Conservation (phyloP, 1,139 yeast species). For the Suhomyces atakaporum region DNA sequence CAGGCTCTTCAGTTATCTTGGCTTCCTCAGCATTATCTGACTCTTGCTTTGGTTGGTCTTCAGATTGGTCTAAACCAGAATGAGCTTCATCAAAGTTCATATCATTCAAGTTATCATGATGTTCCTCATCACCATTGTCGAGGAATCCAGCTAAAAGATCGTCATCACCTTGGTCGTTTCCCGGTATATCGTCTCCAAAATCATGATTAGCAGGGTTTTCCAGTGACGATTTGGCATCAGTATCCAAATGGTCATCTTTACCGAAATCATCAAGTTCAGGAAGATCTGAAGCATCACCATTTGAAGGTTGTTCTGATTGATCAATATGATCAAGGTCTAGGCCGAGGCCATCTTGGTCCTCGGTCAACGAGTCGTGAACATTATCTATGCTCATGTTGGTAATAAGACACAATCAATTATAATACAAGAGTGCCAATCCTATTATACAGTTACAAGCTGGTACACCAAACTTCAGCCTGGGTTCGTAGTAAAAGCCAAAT, state of each 20-base stretch:
- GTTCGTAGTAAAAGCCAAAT: conserved; percentile 2
- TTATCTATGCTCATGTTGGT: conserved; percentile 8
- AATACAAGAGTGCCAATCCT: conserved; percentile 9
- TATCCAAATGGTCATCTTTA: neutral
- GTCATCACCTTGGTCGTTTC: conserved; percentile 2
- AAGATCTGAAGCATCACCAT: conserved; percentile 2
- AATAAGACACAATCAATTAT: conserved; percentile 4
- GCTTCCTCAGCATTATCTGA: neutral
- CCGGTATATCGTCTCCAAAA: conserved; percentile 6
- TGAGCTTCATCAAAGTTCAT: conserved; percentile 4
- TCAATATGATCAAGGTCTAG: conserved; percentile 7
- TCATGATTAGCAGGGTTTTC: conserved; percentile 2
- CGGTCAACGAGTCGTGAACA: conserved; percentile 5
- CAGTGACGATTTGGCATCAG: neutral
- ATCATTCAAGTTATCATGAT: conserved; percentile 3
- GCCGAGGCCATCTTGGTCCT: conserved; percentile 6
- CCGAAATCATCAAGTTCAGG: conserved; percentile 7
- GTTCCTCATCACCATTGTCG: conserved; percentile 1
- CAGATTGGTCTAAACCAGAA: conserved; percentile 1
- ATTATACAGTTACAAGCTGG: conserved; percentile 8
- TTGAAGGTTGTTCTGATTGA: neutral
- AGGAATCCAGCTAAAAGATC: conserved; percentile 11
- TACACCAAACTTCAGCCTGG: neutral
- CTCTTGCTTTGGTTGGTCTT: neutral
- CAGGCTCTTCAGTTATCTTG: neutral